These are phyloP conservation scores for Beverwykella pulmonaria DNA, from an alignment of 495 filamentous ascomycete species.

Conservation along the genomic window DNA sequence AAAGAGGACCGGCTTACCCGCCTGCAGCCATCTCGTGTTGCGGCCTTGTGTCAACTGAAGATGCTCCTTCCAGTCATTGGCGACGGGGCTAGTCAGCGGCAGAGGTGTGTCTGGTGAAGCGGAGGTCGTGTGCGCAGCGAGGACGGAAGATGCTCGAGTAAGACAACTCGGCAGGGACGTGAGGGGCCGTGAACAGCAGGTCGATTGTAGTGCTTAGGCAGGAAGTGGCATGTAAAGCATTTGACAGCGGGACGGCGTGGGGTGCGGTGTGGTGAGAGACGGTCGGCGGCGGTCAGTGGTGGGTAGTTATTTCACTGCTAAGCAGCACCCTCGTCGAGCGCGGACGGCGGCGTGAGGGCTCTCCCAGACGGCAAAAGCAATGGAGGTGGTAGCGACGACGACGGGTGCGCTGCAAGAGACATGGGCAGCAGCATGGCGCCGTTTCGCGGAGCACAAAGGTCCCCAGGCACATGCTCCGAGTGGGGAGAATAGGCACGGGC, in stretches of 20 bases:
- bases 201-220: conserved; percentile 4
- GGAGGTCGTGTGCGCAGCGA: conserved; percentile 1
- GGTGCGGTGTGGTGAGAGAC: conserved; percentile 12
- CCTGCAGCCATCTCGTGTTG: conserved; percentile 10
- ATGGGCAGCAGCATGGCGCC: not conserved
- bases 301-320: not conserved
- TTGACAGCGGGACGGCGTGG: conserved; percentile 21
- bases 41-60: not conserved
- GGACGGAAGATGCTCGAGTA: not conserved
- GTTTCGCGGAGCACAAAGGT: not conserved
- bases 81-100: not conserved
- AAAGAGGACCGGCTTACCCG: conserved; percentile 9
- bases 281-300: not conserved
- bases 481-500: not conserved
- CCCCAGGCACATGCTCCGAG: not conserved
- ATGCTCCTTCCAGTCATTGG: conserved; percentile 1
- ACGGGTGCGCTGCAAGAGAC: not conserved
- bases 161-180: not conserved
- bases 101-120: not conserved
- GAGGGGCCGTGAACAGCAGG: conserved; percentile 6
- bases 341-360: not conserved
- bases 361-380: not conserved
- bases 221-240: not conserved
- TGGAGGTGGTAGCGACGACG: not conserved
- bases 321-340: not conserved